Evolutionary conservation across 495 filamentous ascomycete species (phyloP).

Genomic region (Xylaria curta): DNA sequence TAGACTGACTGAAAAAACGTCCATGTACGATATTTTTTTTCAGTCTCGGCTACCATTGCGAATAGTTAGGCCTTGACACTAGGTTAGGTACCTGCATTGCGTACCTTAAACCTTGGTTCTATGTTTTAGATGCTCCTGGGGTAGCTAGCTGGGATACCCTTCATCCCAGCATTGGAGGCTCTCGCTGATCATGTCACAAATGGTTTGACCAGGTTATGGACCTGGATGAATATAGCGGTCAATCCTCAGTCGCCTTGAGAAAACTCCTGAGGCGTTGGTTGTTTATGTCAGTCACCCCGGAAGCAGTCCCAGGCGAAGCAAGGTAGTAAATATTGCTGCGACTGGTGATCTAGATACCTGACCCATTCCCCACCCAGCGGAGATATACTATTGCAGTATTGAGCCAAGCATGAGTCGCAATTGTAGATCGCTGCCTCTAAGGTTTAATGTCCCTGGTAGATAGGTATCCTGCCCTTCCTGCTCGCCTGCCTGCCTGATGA

Average conservation of each 20-base stretch:
- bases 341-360: conserved; percentile 7
- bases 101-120: not conserved
- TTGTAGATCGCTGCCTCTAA: not conserved
- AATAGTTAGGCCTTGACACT: not conserved
- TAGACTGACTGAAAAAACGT: not conserved
- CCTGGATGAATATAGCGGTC: not conserved
- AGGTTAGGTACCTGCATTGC: not conserved
- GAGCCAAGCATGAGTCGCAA: not conserved
- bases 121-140: not conserved
- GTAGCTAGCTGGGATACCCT: not conserved
- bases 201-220: not conserved
- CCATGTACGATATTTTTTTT: not conserved
- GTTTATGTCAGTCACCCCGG: not conserved
- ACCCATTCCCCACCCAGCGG: conserved; percentile 1
- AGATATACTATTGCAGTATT: not conserved
- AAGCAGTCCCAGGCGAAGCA: too few species aligned
- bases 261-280: not conserved
- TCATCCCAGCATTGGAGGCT: not conserved
- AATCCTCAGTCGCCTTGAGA: not conserved
- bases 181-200: not conserved
- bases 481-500: not conserved
- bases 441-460: not conserved
- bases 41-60: not conserved
- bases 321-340: not conserved
- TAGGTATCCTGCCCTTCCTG: too few species aligned